A percentile compares a stretch with the other conserved stretches of the same genome.
Conservation (phyloP, 2,329 filamentous ascomycete genomes). For the Ophiostoma piceae region DNA sequence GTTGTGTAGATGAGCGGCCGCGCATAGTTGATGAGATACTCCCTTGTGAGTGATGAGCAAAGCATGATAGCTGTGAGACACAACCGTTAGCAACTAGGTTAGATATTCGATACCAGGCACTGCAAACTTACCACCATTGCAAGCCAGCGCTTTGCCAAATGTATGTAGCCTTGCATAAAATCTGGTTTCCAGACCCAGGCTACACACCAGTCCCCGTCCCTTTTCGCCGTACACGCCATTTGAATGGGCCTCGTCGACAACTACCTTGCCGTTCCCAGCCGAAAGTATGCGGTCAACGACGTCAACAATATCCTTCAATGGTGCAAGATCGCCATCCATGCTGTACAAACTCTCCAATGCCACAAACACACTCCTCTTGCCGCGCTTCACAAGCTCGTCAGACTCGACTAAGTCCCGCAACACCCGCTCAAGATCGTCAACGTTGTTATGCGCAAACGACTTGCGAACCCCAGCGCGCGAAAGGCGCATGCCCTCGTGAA, state of each 20-base stretch:
- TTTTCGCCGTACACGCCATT: slow-evolving; percentile 9
- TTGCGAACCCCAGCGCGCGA: slow-evolving; percentile 49
- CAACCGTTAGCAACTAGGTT: background rate
- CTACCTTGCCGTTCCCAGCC: slow-evolving; percentile 53
- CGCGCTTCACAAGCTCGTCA: slow-evolving; percentile 46
- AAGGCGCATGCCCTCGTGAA: slow-evolving; percentile 69
- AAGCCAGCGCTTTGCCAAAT: background rate
- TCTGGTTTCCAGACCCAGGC: slow-evolving; percentile 8
- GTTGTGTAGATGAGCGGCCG: slow-evolving; percentile 72
- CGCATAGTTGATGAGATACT: slow-evolving; percentile 62
- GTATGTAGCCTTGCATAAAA: background rate
- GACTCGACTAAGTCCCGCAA: background rate
- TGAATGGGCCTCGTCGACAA: slow-evolving; percentile 63
- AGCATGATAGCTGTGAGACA: slow-evolving; percentile 48
- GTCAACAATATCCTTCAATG: slow-evolving; percentile 55
- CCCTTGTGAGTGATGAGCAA: slow-evolving; percentile 44
- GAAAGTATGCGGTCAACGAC: slow-evolving; percentile 54
- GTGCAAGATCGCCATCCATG: slow-evolving; percentile 74
- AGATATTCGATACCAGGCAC: background rate
- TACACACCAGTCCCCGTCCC: slow-evolving; percentile 12
- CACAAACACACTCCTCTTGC: slow-evolving; percentile 56
- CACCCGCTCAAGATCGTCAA: background rate
- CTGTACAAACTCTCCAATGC: slow-evolving; percentile 69
- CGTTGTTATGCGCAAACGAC: slow-evolving; percentile 39
- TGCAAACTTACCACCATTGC: background rate